Base-by-base conservation (phyloP, 352 stramenopile species). In the Globisporangium barbulae region DNA sequence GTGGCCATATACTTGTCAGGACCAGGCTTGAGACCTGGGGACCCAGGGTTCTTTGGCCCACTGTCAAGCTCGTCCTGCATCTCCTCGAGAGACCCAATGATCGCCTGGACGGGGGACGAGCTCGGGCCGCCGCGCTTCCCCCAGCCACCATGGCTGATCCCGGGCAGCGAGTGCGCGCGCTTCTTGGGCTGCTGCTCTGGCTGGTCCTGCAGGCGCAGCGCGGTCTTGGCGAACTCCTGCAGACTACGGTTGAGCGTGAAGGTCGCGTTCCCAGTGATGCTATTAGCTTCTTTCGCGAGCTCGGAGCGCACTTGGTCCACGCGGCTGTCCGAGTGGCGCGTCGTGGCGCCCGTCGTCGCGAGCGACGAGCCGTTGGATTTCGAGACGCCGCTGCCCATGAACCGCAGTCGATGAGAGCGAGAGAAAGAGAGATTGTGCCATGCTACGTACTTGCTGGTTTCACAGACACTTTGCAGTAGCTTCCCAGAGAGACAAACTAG, bases 381-480 rank as follows among this genome's bases (percentile, higher is more conserved):
- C 13, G 74, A 79, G 25, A 75, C 67, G 7, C 74, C 71, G 30
- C 72, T 71, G 31, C 74, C 74, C 74, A 81, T 81, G 47, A 39
- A 55, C 8, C 19, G 42, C 42, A 10, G 42, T 39, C 28, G 2
- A 55, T 22, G 17, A 28, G 22, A 21, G 21, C 30, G 49, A 55
- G 49, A 12, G 4, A 17, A 33, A 39, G 28, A 30, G 7, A 30
- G 49, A 21, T 21, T n/a, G 28, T 48, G 42, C 1, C 42, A 48
- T 48, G 42, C 19, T 48, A 5, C 17, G 9, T 15, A 19, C 19
- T 28, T 28, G 25, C 25, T n/a, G 17, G 42, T 21, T 48, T 21
- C 19, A 22, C 19, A 22, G 42, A 22, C 17, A 48, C 3, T 22
- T 4, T 12, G 8, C 5, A 28, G 9, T 45, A 15, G 15, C 1